Evolutionary conservation across 2,329 filamentous ascomycete genomes (phyloP), one percentile per base, ranked within the genome.

Genomic region (Sclerotinia glacialis): DNA sequence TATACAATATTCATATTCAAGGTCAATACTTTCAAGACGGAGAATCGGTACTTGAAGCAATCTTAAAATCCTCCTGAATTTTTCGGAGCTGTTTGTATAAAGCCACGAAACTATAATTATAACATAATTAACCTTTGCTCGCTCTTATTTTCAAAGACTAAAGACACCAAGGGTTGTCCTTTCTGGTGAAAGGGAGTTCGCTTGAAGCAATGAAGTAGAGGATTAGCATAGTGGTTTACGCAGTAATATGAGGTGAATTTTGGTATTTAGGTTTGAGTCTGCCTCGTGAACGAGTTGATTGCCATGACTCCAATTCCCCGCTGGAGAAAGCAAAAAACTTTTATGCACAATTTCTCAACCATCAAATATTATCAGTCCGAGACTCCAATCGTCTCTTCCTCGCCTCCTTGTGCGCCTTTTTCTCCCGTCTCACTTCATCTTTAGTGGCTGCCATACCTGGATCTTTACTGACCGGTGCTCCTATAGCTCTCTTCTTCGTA

Each of bases 281-380:
- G 37, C n/a, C 58, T 23, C 44, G 7, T 23, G 8, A 37, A 37
- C 11, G n/a, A 61, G 44, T 49, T 61, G 31, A 21, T 34, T 61
- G 14, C 58, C 8, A 60, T 8, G 11, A 49, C 58, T 60, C 28
- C n/a, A 37, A 34, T 49, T 60, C 58, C 37, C 28, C 21, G 12
- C 37, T 49, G 28, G 28, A 49, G 44, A 49, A 23, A 47, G 44
- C 31, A 50, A 49, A 31, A 26, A 37, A 21, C 14, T 61, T 47
- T 26, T 18, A 37, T 60, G 34, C 21, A 49, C n/a, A 23, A 37
- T 49, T 5, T 23, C 46, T 21, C n/a, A 47, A 47, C n/a, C 12
- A 23, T 40, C 58, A 61, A 40, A 60, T 21, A 49, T 61, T 61
- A 61, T 61, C 58, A 16, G 28, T 61, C 46, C n/a, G 58, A 49